Base-by-base conservation (phyloP, 108 stramenopile species). In the Pseudonitzschia delicatissima region DNA sequence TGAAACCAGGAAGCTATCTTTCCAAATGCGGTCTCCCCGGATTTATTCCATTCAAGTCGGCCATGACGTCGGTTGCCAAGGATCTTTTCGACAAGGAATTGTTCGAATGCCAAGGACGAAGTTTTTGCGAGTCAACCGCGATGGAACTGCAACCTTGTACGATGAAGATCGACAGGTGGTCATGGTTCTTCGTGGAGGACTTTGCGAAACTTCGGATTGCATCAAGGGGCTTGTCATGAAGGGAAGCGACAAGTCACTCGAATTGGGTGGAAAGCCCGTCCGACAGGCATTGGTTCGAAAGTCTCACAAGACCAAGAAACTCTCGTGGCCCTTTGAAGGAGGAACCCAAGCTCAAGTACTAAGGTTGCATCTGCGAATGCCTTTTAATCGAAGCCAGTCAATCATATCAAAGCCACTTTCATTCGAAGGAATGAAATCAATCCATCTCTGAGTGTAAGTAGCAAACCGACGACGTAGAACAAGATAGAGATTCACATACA, bases 21-120 rank as follows among this genome's bases (percentile, higher is more conserved):
- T 68, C 71, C 59, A 73, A 77, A 34, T 85, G 84, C 33, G 84
- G 84, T 29, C 25, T 79, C n/a, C 47, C 55, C 11, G 50, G 67
- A 2, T 55, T 67, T 28, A 1, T 76, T 13, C 49, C 74, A 8
- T 44, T 44, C 7, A n/a, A 36, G 48, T 21, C 42, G 36, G 11
- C 39, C 48, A 8, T 23, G n/a, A n/a, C n/a, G n/a, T 13, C 40
- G 9, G 13, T 42, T 42, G 40, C 13, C 40, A 42, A 42, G 40
- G 51, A 9, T 21, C 20, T 52, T 29, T 11, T 7, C 51, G 23
- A 17, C 27, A 52, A 15, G 12, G 3, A 21, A 23, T 2, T 5
- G 17, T 5, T 52, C 13, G 51, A 9, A 17, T 17, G 80, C 79
- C 45, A 32, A 51, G 20, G 26, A 72, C 34, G 50, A n/a, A 69